Conservation (phyloP, 768 basidiomycete genomes). For the Psilocybe tampanensis region DNA sequence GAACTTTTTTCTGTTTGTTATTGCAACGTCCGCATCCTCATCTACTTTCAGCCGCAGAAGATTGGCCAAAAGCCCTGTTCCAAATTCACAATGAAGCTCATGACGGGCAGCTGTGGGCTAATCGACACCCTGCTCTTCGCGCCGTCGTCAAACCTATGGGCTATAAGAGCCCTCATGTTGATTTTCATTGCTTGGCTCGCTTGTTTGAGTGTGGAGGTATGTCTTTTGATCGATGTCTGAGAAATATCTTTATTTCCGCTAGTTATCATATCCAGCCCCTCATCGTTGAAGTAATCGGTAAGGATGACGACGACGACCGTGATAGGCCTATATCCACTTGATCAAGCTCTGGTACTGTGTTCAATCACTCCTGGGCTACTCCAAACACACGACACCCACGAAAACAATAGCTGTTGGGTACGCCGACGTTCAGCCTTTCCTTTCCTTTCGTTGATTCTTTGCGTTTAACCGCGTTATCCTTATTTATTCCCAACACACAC, state of each 20-base stretch:
- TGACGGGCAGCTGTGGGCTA: slow-evolving; percentile 78
- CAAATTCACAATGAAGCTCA: slow-evolving; percentile 61
- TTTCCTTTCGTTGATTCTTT: too few species aligned
- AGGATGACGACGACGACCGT: too few species aligned
- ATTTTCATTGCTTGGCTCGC: slow-evolving; percentile 59
- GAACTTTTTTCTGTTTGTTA: background rate
- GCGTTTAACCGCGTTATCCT: too few species aligned
- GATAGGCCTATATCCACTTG: too few species aligned
- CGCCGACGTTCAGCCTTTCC: too few species aligned
- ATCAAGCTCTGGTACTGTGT: too few species aligned
- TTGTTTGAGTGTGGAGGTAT: slow-evolving; percentile 76
- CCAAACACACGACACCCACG: too few species aligned
- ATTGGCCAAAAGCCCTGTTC: slow-evolving; percentile 40
- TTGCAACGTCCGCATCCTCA: background rate
- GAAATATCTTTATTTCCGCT: background rate
- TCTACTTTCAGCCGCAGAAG: slow-evolving; percentile 35
- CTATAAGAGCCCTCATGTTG: slow-evolving; percentile 47
- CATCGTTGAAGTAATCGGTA: too few species aligned
- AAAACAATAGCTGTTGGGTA: too few species aligned
- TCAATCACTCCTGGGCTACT: too few species aligned
- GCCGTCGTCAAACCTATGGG: slow-evolving; percentile 39
- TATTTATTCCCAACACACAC: too few species aligned
- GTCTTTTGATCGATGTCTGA: slow-evolving; percentile 18
- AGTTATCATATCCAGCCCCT: too few species aligned
- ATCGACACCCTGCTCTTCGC: slow-evolving; percentile 57